Percentiles rank a stretch among this genome's conserved stretches.
These are phyloP conservation scores for Ceratobasidium sp. DNA, from an alignment of 1,284 basidiomycete species.

Conservation along the genomic window DNA sequence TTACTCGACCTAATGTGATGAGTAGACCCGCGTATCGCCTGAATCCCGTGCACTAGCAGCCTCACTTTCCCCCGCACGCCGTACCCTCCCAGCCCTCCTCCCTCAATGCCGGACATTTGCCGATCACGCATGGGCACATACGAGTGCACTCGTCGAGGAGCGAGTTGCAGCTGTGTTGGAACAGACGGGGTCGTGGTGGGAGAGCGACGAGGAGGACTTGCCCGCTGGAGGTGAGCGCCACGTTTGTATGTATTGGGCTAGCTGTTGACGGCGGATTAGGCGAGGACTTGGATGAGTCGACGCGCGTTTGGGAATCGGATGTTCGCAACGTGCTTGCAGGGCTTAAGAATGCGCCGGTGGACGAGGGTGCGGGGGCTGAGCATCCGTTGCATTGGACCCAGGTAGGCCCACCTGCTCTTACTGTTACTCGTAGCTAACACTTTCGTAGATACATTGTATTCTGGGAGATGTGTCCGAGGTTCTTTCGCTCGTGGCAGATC, in stretches of 20 bases:
- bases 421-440: slow-evolving; percentile 57
- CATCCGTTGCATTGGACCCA: slow-evolving; percentile 35
- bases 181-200: slow-evolving; percentile 50
- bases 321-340: slow-evolving; percentile 1
- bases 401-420: slow-evolving; percentile 44
- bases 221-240: too few relatives aligned
- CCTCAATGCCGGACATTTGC: slow-evolving; percentile 89
- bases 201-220: slow-evolving; percentile 59
- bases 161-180: slow-evolving; percentile 62
- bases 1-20: slow-evolving; percentile 45
- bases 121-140: slow-evolving; percentile 92
- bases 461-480: slow-evolving; percentile 50
- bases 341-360: slow-evolving; percentile 12
- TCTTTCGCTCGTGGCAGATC: slow-evolving; percentile 42
- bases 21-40: slow-evolving; percentile 68
- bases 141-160: slow-evolving; percentile 85
- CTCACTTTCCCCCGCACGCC: slow-evolving; percentile 77
- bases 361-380: slow-evolving; percentile 17
- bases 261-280: slow-evolving; percentile 47
- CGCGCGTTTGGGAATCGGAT: slow-evolving; percentile 47
- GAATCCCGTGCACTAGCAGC: slow-evolving; percentile 78
- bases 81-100: slow-evolving; percentile 75
- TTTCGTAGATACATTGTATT: slow-evolving; percentile 86
- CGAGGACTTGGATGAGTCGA: slow-evolving; percentile 45
- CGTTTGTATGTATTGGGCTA: slow-evolving; percentile 39